A percentile compares a stretch with the other conserved stretches of the same genome.
Evolutionary conservation across 441 rosid species (phyloP).

Genomic region (Jatropha podagrica): DNA sequence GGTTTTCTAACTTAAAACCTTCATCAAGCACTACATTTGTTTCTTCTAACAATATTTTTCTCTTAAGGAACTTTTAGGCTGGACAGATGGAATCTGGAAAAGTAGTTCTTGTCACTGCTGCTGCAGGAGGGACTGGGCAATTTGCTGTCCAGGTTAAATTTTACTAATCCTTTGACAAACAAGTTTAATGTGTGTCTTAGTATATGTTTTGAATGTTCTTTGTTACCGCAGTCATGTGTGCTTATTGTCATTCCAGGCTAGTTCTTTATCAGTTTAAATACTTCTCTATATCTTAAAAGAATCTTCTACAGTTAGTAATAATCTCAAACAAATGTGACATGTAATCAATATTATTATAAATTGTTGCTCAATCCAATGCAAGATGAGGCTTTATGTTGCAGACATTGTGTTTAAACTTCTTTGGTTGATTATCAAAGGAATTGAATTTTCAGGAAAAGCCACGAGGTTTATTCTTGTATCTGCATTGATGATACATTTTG

Average conservation of each 20-base stretch:
- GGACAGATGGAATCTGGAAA: constrained; percentile 87
- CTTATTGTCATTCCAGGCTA: background rate
- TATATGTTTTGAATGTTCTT: background rate
- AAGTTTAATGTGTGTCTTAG: background rate
- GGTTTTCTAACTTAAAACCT: background rate
- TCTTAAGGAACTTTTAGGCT: constrained; percentile 45
- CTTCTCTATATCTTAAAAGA: too few species aligned
- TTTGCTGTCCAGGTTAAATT: constrained; percentile 90
- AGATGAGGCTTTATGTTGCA: background rate
- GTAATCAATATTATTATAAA: background rate
- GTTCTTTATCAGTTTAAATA: too few species aligned
- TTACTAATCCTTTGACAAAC: constrained; percentile 13
- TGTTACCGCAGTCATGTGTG: background rate
- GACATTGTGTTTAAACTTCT: background rate
- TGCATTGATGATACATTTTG: background rate
- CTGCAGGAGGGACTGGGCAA: constrained; percentile 99
- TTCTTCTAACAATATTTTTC: constrained; percentile 21
- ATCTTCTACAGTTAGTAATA: too few species aligned
- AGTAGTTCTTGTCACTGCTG: constrained; percentile 94
- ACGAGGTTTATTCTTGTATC: background rate
- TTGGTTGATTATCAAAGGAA: background rate
- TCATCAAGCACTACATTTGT: constrained; percentile 6
- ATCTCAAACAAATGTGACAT: too few species aligned
- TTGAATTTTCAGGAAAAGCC: constrained; percentile 1
- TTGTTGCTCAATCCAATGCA: background rate